Evolutionary conservation across 345 rosid genomes (phyloP), one percentile per base, ranked within the genome.

Genomic region (Eutrema japonicum): DNA sequence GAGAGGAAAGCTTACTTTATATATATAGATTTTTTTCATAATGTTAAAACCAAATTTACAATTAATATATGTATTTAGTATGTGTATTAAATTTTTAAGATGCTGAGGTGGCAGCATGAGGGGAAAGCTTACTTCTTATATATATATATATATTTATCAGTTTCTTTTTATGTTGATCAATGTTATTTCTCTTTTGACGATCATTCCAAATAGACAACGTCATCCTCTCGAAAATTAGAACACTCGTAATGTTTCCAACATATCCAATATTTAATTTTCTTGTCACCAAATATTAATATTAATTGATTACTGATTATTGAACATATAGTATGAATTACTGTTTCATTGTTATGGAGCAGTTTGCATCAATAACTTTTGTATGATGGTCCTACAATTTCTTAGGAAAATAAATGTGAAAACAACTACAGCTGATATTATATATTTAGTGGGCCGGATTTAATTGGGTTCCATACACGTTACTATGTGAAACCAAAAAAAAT

Each of bases 351-450:
- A 32, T 37, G 7, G 58, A 63, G 51, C 52, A 61, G 75, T 76
- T 64, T 54, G 52, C 75, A 64, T 70, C 76, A 70, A 77, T 22
- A 70, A 64, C 72, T 70, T 77, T 70, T 70, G 54, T 64, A 40
- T 8, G 16, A 63, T 41, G 80, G 80, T 64, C 80, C 76, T 70
- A 77, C 80, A 77, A 51, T 6, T 18, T 54, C 37, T 54, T 70
- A 70, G 66, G 65, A 70, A 55, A 57, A 64, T 64, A 58, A 69
- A 63, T 77, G 71, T 70, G 75, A 70, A 41, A 37, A 63, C 49
- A 68, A 52, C 41, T 62, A 37, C 27, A 57, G 56, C 41, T 60
- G 22, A 68, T 62, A 30, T 47, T 55, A 14, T 53, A 68, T 26
- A 76, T 45, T 64, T 32, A 64, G 71, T 70, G 72, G 80, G 67